Conservation (phyloP, 2,329 filamentous ascomycete genomes). For the Aspergillus brasiliensis region DNA sequence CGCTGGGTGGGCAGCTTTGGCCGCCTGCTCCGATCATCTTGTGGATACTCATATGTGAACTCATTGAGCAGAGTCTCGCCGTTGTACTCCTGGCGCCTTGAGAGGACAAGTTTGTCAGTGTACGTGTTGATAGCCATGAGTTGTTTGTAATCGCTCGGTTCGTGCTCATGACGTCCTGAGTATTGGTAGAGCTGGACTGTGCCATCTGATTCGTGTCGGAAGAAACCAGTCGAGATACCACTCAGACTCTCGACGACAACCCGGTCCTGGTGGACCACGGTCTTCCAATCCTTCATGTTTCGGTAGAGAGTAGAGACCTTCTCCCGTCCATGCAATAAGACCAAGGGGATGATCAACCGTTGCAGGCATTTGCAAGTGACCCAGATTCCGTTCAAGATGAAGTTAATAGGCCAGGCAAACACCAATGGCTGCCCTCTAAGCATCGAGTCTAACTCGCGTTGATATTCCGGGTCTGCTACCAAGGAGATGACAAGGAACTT, state of each 20-base stretch:
- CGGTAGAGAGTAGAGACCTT: conserved; percentile 36
- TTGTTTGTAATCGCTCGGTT: conserved; percentile 44
- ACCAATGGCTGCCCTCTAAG: conserved; percentile 36
- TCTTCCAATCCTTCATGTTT: conserved; percentile 43
- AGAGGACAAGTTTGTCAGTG: conserved; percentile 47
- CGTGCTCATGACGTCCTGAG: conserved; percentile 43
- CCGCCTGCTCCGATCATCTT: not conserved
- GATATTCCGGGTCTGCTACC: conserved; percentile 55
- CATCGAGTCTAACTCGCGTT: conserved; percentile 51
- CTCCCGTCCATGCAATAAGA: conserved; percentile 51
- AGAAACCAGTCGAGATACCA: conserved; percentile 52
- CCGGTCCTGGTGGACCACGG: conserved; percentile 46
- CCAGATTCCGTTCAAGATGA: conserved; percentile 51
- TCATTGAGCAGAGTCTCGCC: conserved; percentile 45
- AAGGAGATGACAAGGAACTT: conserved; percentile 54
- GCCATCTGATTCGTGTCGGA: conserved; percentile 37
- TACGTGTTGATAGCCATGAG: conserved; percentile 53
- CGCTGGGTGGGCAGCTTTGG: conserved; percentile 47
- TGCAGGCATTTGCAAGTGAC: conserved; percentile 48
- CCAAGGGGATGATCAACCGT: conserved; percentile 46
- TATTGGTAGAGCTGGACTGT: conserved; percentile 42
- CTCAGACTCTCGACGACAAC: conserved; percentile 49
- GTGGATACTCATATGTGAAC: conserved; percentile 50
- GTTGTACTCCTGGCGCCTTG: conserved; percentile 47
- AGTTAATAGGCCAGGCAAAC: conserved; percentile 38